Conservation (phyloP, 2,329 filamentous ascomycete species). For the Plenodomus biglobosus region DNA sequence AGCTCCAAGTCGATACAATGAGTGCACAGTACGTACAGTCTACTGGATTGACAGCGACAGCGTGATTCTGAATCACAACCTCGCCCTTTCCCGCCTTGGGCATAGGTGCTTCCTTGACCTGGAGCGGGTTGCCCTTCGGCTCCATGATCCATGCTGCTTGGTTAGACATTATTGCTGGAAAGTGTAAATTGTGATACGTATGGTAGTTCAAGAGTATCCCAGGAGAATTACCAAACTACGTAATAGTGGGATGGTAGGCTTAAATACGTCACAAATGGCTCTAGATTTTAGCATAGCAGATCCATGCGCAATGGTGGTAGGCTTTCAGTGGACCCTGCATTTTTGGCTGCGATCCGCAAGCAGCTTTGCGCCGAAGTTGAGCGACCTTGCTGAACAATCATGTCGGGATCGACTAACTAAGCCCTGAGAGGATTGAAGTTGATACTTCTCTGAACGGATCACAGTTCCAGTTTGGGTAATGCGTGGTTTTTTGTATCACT, state of each 20-base stretch:
- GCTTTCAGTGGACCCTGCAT: not conserved
- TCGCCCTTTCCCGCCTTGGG: slow-evolving; percentile 33
- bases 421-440: too few species aligned
- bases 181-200: not conserved
- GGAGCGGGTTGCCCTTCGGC: slow-evolving; percentile 30
- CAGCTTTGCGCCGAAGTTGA: not conserved
- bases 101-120: slow-evolving; percentile 34
- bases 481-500: too few species aligned
- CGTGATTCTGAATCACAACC: slow-evolving; percentile 40
- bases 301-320: not conserved
- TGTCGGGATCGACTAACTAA: not conserved
- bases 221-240: not conserved
- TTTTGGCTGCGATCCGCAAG: not conserved
- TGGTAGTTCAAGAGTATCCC: not conserved
- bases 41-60: slow-evolving; percentile 38
- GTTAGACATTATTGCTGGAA: slow-evolving; percentile 27
- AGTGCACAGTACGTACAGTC: slow-evolving; percentile 28
- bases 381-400: not conserved
- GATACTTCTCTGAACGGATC: too few species aligned
- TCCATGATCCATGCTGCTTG: slow-evolving; percentile 38
- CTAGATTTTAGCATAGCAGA: not conserved
- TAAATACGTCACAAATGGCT: not conserved
- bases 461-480: too few species aligned
- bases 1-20: not conserved
- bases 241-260: not conserved